phyloP scores from a whole-genome alignment of 495 filamentous ascomycete species.

The Penicillium steckii region DNA sequence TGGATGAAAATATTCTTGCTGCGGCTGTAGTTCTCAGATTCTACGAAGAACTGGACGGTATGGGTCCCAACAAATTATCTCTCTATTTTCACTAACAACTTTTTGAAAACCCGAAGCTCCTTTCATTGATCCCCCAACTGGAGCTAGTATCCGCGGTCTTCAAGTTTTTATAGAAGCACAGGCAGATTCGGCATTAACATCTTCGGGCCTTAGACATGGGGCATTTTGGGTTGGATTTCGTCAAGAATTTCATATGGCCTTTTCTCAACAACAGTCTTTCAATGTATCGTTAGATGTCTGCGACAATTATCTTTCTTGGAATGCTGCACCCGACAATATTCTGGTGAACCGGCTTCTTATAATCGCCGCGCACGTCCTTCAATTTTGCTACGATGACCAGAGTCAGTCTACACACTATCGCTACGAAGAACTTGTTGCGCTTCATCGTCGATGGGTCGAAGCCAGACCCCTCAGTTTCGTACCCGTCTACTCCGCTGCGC shows the following conservation, averaged over 20 bases:
- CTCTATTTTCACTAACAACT: no score
- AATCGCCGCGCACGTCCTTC: conserved; percentile 21
- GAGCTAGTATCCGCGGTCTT: conserved; percentile 18
- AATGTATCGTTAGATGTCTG: conserved; percentile 14
- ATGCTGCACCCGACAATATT: conserved; percentile 22
- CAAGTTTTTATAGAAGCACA: conserved; percentile 21
- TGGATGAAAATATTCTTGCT: conserved; percentile 24
- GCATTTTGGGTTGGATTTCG: conserved; percentile 33
- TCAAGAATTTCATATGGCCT: conserved; percentile 36
- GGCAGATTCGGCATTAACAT: conserved; percentile 7
- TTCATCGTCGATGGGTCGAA: conserved; percentile 2
- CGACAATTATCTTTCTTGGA: conserved; percentile 17
- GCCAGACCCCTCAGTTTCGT: conserved; percentile 14
- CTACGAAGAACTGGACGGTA: conserved; percentile 23
- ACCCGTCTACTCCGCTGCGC: conserved; percentile 12
- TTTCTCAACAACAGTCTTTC: conserved; percentile 30
- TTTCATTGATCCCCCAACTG: conserved; percentile 15
- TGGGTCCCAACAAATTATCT: no score
- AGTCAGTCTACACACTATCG: not conserved
- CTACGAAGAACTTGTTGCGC: conserved; percentile 1
- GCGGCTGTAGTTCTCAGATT: conserved; percentile 19
- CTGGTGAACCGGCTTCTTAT: conserved; percentile 28
- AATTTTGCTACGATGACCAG: conserved; percentile 28
- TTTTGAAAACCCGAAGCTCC: conserved; percentile 13
- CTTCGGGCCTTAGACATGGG: conserved; percentile 23